Conservation (phyloP, 805 yeast species). For the Zygotorulaspora sp. region DNA sequence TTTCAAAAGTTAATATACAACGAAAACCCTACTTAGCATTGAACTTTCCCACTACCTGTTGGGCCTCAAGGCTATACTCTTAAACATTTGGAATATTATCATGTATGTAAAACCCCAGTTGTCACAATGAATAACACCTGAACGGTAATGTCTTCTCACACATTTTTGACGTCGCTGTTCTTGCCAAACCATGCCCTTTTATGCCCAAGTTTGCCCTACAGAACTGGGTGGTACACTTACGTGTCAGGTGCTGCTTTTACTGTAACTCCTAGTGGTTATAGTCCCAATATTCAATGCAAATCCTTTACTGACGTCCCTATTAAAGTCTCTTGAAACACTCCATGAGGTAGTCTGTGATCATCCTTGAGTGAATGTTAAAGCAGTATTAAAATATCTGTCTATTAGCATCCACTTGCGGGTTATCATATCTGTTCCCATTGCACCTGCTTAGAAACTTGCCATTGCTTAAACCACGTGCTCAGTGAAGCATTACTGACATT, state of each 20-base stretch:
- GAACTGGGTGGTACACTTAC: slow-evolving; percentile 3
- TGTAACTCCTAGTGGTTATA: neutral
- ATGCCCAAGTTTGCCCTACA: slow-evolving; percentile 4
- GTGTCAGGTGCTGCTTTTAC: slow-evolving; percentile 2
- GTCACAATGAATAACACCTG: slow-evolving; percentile 2
- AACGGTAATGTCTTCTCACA: slow-evolving; percentile 5
- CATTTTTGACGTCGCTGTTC: slow-evolving; percentile 1
- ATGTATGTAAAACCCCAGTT: slow-evolving; percentile 4
- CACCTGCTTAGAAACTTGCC: slow-evolving; percentile 1
- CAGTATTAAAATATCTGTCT: slow-evolving; percentile 1
- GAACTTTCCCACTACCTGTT: neutral
- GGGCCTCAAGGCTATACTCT: slow-evolving; percentile 1
- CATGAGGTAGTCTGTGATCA: slow-evolving; percentile 3
- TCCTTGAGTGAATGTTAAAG: slow-evolving; percentile 1
- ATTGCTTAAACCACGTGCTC: slow-evolving; percentile 4
- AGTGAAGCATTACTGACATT: neutral
- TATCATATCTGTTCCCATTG: slow-evolving; percentile 2
- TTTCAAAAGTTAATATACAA: too few relatives aligned
- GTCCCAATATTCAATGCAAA: slow-evolving; percentile 3
- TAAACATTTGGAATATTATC: slow-evolving; percentile 2
- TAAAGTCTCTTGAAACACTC: slow-evolving; percentile 3
- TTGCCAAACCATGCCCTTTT: slow-evolving; percentile 5
- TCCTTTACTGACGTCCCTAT: slow-evolving; percentile 5
- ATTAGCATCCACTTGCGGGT: slow-evolving; percentile 6
- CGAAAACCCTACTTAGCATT: too few relatives aligned